Base-by-base conservation (phyloP, 1,139 yeast genomes). In the Debaryomyces singareniensis region DNA sequence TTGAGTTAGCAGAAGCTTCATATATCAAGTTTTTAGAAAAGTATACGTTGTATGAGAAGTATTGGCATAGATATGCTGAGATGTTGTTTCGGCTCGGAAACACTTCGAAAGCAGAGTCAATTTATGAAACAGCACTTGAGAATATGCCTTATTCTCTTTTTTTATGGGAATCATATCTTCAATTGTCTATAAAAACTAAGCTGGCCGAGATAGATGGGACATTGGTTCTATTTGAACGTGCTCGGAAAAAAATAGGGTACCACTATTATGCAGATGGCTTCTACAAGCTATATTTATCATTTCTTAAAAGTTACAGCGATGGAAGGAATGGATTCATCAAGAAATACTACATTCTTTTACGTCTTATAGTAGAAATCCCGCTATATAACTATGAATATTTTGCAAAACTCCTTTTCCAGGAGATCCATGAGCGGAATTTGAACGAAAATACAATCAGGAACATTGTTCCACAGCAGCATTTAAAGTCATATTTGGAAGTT, bases 1-100 rank as follows among this genome's bases (percentile, higher is more conserved):
- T 71, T 9, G 54, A 58, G 13, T 44, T 68, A n/a, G 54, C 77
- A 30, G 52, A 78, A 28, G 44, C 58, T 2, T 59, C 81, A 0
- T 84, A 76, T 45, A 68, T 68, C 29, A 65, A 72, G 15, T 57
- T 89, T 31, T 60, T 91, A 10, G 57, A 55, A 2, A 66, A 70
- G 33, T 87, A 68, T 51, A 97, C 97, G 0, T 58, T 68, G 22
- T 54, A 81, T 23, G 84, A 78, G 44, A 85, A 83, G 28, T 85
- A 83, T 51, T 85, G 96, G 91, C 66, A 80, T 27, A 72, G 76
- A 38, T 85, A 71, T 49, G 95, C 96, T 1, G 59, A 68, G 15
- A 61, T 75, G 55, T 85, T 78, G 50, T 81, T 74, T 47, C 63
- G 66, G 29, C 50, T 83, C 20, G 85, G 86, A 1, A 53, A 71